A percentile compares a stretch with the other conserved stretches of the same genome.
Conservation (phyloP, 805 yeast species). For the Yarrowia sp. region DNA sequence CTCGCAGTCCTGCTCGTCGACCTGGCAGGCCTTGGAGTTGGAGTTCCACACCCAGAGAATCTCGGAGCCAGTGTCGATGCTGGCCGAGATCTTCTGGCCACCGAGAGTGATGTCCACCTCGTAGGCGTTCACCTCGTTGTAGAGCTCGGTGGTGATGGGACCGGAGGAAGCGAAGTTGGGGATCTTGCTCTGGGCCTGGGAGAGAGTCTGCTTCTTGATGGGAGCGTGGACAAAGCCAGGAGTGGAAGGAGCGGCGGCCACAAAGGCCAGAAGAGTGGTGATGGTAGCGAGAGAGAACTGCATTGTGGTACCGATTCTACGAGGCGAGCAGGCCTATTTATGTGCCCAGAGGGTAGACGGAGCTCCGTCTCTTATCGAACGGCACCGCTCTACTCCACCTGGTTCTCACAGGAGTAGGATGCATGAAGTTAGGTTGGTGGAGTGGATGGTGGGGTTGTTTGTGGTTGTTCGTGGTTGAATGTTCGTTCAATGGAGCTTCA, state of each 20-base stretch:
- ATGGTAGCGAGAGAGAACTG: constrained; percentile 2
- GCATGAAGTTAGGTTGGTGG: too few species aligned
- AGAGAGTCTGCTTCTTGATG: background rate
- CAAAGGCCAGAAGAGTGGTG: constrained; percentile 9
- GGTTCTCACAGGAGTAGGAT: too few species aligned
- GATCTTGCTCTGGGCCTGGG: background rate
- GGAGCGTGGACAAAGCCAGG: background rate
- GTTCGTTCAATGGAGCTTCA: too few species aligned
- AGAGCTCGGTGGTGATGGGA: background rate
- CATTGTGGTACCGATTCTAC: background rate
- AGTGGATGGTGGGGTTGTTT: too few species aligned
- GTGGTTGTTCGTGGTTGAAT: too few species aligned
- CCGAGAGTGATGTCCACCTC: background rate
- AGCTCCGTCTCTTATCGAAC: background rate
- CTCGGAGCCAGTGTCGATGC: background rate
- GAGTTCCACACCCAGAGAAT: background rate
- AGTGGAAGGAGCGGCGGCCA: background rate
- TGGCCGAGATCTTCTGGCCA: background rate
- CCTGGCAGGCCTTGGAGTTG: background rate
- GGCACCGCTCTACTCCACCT: constrained; percentile 1
- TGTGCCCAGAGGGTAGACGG: background rate
- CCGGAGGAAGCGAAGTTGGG: background rate
- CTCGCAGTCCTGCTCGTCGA: background rate
- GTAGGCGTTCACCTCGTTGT: background rate
- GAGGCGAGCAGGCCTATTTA: background rate